phyloP scores from a whole-genome alignment of 768 basidiomycete genomes.

The Agaricus blazei region DNA sequence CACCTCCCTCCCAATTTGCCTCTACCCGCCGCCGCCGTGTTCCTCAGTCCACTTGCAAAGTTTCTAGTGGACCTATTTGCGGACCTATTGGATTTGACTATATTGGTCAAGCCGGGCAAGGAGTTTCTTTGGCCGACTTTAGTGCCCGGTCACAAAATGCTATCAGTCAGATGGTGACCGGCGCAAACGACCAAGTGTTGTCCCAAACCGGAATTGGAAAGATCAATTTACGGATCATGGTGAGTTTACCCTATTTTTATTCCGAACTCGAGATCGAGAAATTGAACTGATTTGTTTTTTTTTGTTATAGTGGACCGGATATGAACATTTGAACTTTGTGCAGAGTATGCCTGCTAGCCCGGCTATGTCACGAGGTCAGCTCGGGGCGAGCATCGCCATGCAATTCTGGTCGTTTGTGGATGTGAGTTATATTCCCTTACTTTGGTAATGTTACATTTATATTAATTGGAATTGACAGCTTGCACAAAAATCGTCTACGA shows the following conservation, averaged over 20 bases:
- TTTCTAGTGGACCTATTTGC: background rate
- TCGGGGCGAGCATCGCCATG: constrained; percentile 33
- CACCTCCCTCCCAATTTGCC: constrained; percentile 1
- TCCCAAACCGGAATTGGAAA: constrained; percentile 1
- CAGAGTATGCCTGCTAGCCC: constrained; percentile 5
- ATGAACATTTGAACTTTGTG: constrained; percentile 9
- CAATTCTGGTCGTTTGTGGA: constrained; percentile 10
- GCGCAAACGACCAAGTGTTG: constrained; percentile 12
- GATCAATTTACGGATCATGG: constrained; percentile 13
- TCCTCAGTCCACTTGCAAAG: constrained; percentile 3
- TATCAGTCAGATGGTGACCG: constrained; percentile 9
- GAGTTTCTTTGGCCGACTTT: constrained; percentile 10
- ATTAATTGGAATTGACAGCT: background rate
- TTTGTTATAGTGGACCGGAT: constrained; percentile 13
- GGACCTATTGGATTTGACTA: constrained; percentile 7
- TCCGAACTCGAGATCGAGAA: background rate
- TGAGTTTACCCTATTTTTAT: background rate
- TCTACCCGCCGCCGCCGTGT: constrained; percentile 5
- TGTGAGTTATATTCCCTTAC: constrained; percentile 1
- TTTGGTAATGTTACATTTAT: background rate
- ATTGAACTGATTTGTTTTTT: background rate
- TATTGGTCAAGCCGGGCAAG: constrained; percentile 7
- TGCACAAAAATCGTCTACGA: constrained; percentile 16
- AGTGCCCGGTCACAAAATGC: constrained; percentile 4
- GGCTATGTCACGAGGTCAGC: constrained; percentile 37